Base-by-base conservation (phyloP, 2,329 filamentous ascomycete genomes). In the Penicillium expansum region DNA sequence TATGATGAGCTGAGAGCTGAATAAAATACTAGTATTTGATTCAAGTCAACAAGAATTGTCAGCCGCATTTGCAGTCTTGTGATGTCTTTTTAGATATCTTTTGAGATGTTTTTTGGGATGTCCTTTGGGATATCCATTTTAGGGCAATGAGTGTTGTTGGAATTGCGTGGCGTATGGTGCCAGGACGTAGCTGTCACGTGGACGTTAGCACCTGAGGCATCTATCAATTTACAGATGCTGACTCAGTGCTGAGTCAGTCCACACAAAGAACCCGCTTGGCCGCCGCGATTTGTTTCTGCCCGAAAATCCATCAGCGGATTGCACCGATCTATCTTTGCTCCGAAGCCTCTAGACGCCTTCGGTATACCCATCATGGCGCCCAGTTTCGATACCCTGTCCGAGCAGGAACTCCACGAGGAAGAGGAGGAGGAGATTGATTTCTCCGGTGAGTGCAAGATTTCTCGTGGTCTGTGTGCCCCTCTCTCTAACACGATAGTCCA, bases 401-500 rank as follows among this genome's bases (percentile, higher is more conserved):
- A 96, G 77, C 91, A 93, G 70, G 91, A 96, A 76, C 88, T 93
- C 76, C 91, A 94, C 71, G 88, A 92, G 74, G 89, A 89, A 74
- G 92, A 96, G 74, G 89, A 94, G 78, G 89, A 92, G 73, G 92
- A 97, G 75, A 89, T 97, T 77, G 93, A 97, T 76, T 91, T 96
- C 76, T 93, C 91, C 68, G 82, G 80, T 81, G 70, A 60, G 78
- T 68, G 56, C 61, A 56, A 55, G 52, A 56, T 58, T 48, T 64
- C 57, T 58, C 53, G 43, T 48, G 51, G 59, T 48, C 58, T 60
- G 53, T 54, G 60, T 65, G 63, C 67, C 69, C 70, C 69, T 70
- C 70, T 64, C 64, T 63, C 64, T 61, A 61, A 55, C 47, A 41
- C 51, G 55, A 32, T 49, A 55, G 7, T 42, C 43, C 57, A 55